Conservation (phyloP, 208 protist genomes). For the Wallacemonas sp. region DNA sequence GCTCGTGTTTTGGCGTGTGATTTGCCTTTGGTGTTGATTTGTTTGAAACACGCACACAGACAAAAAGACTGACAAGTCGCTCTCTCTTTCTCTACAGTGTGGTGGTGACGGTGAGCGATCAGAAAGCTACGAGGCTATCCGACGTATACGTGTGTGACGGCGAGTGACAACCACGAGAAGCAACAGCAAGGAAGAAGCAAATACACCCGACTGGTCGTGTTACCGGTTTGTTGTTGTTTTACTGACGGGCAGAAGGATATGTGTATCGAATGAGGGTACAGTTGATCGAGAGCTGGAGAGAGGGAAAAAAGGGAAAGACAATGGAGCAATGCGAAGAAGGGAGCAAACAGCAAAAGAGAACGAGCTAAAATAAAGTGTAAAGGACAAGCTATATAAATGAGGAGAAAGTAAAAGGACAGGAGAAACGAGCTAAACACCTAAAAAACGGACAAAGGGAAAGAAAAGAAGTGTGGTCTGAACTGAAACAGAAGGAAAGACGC, state of each 20-base stretch:
- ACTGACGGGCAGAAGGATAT: no score
- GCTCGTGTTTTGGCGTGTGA: not conserved
- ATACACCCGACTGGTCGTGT: no score
- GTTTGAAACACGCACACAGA: not conserved
- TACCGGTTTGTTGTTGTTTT: no score
- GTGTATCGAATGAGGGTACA: no score
- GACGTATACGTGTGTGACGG: no score
- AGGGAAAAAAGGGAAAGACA: slow-evolving; percentile 10
- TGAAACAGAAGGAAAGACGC: not conserved
- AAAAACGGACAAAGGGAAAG: not conserved
- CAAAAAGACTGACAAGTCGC: slow-evolving; percentile 6
- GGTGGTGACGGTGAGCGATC: not conserved
- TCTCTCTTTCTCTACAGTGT: slow-evolving; percentile 4
- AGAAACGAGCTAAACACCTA: not conserved
- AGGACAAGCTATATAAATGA: slow-evolving; percentile 13
- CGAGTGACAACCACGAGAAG: no score
- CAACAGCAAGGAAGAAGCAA: no score
- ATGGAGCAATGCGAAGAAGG: no score
- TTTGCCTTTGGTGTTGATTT: no score
- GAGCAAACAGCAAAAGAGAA: no score
- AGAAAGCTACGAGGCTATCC: no score
- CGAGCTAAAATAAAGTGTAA: slow-evolving; percentile 15
- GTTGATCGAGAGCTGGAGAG: not conserved
- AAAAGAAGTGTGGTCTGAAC: not conserved
- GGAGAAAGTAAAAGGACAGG: slow-evolving; percentile 6